Base-by-base conservation (phyloP, 139 green algal genomes). In the Volvox africanus region DNA sequence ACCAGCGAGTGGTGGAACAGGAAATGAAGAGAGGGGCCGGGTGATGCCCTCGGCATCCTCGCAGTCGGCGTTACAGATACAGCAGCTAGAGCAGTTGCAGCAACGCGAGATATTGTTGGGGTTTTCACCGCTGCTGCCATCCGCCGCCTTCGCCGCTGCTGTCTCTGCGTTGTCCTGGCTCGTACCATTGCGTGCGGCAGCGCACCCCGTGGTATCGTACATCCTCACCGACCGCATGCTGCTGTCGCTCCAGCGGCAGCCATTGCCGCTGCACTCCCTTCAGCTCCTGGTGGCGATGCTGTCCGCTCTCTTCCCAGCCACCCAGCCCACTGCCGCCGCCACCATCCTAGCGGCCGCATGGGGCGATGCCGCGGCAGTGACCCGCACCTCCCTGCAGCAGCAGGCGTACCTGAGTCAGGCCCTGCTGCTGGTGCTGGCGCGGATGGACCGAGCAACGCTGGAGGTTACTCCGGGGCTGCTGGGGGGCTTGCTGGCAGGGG, bases 401-500 rank as follows among this genome's bases (percentile, higher is more conserved):
- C 95, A 97, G 89, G 95, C 94, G 24, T 97, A 93, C 89, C 89
- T 97, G 9, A 94, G 90, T 16, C 82, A 87, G 24, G 93, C 89
- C 11, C 92, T 94, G 32, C 82, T 94, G 67, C 32, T 78, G 30
- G 77, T 89, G 55, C 36, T 95, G 50, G 37, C 81, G 36, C 37
- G 50, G 24, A 76, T 61, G 71, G 86, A 93, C 6, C 65, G 68
- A 22, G 87, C 75, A 0, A 69, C 9, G 17, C 26, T 88, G 44
- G 88, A 92, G 80, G 19, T n/a, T 50, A 78, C 68, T 20, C 91
- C 91, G 17, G 80, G 91, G 26, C 91, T 96, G 69, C 69, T 97
- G 62, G 30, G 86, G 0, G 35, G 50, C 0, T 30, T 97, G 61
- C 86, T 97, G 44, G 68, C 80, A 18, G 96, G 95, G 26, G 93